Base-by-base conservation (phyloP, 164 flowering plant genomes). In the Cinnamomum micranthum region DNA sequence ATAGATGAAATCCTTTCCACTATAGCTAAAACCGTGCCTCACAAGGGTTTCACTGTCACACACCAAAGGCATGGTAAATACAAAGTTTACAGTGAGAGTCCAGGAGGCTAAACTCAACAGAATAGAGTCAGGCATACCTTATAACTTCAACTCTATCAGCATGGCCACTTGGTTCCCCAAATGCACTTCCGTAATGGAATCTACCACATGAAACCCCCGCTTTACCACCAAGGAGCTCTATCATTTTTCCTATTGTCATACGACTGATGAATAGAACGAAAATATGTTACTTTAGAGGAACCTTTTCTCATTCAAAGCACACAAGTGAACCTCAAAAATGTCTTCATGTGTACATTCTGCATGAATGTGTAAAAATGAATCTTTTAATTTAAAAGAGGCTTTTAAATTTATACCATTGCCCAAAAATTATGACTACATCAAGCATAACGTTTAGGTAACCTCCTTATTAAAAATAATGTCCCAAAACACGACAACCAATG, bases 221-320 rank as follows among this genome's bases (percentile, higher is more conserved):
- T 82, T 96, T 96, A 68, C 99, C 78, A 50, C 99, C 99, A 75
- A 96, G 90, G 80, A 96, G 99, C 84, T 96, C 99, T 68, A 96
- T 96, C 98, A 96, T 93, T 86, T 96, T 96, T 5, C 99, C 99
- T 25, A 96, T 95, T 25, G 99, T 96, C 99, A 96, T 96, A 74
- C 99, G 98, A 81, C 99, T 95, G 83, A 80, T 50, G 12, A 73
- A 6, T 76, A 76, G 72, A 28, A 67, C 35, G 15, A 25, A 31
- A 67, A 67, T 55, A 3, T 25, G 68, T 67, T 28, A 67, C 13
- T 27, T 1, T 35, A 17, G 33, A 13, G 47, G 17, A 31, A 67
- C 17, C 14, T 67, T 35, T 67, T 25, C 9, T 19, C 55, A 47
- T 22, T 69, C 55, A 41, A n/a, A 19, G 55, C 27, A n/a, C 27